Base-by-base conservation (phyloP, 2,329 filamentous ascomycete species). In the Colletotrichum cuscutae region DNA sequence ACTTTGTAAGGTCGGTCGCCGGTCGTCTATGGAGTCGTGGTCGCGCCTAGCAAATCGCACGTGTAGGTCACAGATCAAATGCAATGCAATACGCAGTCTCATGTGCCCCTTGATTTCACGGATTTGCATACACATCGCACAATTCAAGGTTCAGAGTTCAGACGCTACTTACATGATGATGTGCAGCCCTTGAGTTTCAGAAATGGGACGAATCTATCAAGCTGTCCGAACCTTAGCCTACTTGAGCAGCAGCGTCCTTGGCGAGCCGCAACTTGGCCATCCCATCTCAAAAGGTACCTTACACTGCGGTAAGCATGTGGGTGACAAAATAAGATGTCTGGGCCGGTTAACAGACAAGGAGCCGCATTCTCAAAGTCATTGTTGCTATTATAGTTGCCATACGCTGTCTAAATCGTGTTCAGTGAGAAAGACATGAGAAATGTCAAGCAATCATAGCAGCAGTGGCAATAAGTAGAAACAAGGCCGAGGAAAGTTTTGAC, bases 111-210 rank as follows among this genome's bases (percentile, higher is more conserved):
- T 49, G 32, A 35, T 19, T 9, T 19, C 54, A 58, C 54, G 28
- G 15, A 15, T 42, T 26, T 35, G 32, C 54, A 58, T 64, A 60
- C 54, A 19, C 53, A 71, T 71, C 46, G 54, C 32, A 56, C 42
- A 53, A 30, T 30, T 8, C 53, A 72, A 69, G 30, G 65, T 69
- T 72, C 59, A 59, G 42, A 64, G 46, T 73, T 71, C 71, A 70
- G 71, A 61, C 71, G 71, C 71, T 65, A 71, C 67, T 59, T 30
- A 73, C 60, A 70, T 70, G 56, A 73, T 73, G 71, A 65, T 73
- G 67, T 71, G 71, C 71, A 65, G 67, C n/a, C 26, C 71, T 73
- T 65, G 9, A 13, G 66, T 71, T 73, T 73, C 71, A 71, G 35
- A 65, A 56, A 56, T 73, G 54, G 71, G 71, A 73, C 54, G 71